phyloP scores from a whole-genome alignment of 768 basidiomycete genomes.

The Strobilomyces confusus region DNA sequence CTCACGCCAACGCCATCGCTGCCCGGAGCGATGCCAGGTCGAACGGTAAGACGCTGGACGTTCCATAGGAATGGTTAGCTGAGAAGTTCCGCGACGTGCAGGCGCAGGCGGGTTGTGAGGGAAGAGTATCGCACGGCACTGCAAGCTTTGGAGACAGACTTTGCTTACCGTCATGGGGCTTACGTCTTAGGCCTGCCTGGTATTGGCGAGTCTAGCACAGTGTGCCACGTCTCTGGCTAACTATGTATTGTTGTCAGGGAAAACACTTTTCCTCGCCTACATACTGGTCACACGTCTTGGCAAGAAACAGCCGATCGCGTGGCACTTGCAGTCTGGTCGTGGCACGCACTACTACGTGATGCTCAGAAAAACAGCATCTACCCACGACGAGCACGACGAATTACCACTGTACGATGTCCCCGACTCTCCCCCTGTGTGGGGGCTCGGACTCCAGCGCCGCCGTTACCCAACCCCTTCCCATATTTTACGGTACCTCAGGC shows the following conservation, averaged over 20 bases:
- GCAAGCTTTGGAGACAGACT: not conserved
- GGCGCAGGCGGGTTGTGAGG: too few species aligned
- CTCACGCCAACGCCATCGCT: not conserved
- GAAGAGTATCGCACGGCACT: not conserved
- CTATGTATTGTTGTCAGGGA: not conserved
- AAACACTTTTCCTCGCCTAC: not conserved
- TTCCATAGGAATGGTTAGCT: too few species aligned
- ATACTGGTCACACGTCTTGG: too few species aligned
- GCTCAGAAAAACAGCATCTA: not conserved
- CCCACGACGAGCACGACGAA: not conserved
- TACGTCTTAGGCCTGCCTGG: not conserved
- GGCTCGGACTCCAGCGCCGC: not conserved
- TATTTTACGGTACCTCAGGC: not conserved
- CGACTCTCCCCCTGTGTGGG: too few species aligned
- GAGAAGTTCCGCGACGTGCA: too few species aligned
- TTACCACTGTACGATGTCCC: too few species aligned
- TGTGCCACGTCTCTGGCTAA: not conserved
- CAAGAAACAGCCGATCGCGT: not conserved
- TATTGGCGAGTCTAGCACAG: not conserved
- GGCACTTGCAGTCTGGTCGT: not conserved
- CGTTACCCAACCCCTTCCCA: rapidly evolving
- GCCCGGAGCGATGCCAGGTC: too few species aligned
- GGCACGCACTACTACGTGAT: too few species aligned
- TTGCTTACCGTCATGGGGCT: not conserved
- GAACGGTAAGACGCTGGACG: too few species aligned